phyloP scores from a whole-genome alignment of 2,329 filamentous ascomycete species.

The Talaromyces sp. region DNA sequence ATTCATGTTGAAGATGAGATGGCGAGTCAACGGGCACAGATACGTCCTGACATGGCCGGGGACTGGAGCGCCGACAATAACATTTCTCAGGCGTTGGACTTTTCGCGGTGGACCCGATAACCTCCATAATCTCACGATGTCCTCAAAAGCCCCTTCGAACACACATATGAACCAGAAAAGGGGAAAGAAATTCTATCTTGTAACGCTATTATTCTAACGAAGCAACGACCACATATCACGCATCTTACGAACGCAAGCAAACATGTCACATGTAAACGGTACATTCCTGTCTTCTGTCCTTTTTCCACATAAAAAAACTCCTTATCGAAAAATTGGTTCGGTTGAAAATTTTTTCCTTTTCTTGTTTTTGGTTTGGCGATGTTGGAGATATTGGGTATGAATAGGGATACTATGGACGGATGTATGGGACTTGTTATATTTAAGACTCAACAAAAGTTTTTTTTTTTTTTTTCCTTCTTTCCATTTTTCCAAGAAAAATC shows the following conservation, averaged over 20 bases:
- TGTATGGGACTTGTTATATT: slow-evolving; percentile 2
- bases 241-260: background rate
- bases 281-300: background rate
- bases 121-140: no score
- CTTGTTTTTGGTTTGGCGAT: background rate
- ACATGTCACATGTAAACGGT: background rate
- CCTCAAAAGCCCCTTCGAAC: no score
- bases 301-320: background rate
- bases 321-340: background rate
- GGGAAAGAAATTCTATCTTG: slow-evolving; percentile 5
- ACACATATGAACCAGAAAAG: no score
- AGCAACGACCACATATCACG: slow-evolving; percentile 5
- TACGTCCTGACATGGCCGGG: slow-evolving; percentile 33
- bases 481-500: background rate
- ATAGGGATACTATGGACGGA: background rate
- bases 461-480: background rate
- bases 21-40: slow-evolving; percentile 29
- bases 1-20: slow-evolving; percentile 36
- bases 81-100: slow-evolving; percentile 41
- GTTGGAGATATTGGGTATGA: background rate
- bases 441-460: background rate
- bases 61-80: slow-evolving; percentile 41
- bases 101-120: slow-evolving; percentile 42
- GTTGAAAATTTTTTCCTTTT: background rate
- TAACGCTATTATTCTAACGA: slow-evolving; percentile 4